Percentiles rank a stretch among this genome's conserved stretches.
These are phyloP conservation scores for Akanthomyces uredinophilus DNA, from an alignment of 2,329 filamentous ascomycete genomes.

Conservation along the genomic window DNA sequence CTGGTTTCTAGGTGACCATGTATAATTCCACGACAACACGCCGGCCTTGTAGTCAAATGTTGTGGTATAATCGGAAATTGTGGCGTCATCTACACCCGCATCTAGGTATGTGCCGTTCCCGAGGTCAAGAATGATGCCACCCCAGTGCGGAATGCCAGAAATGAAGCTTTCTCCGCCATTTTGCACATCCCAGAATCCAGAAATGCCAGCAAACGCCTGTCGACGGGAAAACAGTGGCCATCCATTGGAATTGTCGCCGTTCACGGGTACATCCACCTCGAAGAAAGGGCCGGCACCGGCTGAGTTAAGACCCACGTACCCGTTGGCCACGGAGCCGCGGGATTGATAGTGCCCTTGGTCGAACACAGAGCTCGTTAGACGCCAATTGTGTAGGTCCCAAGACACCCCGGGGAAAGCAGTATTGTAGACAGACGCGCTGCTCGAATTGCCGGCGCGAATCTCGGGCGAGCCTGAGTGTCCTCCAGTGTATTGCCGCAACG, in stretches of 20 bases:
- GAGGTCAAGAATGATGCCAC: slow-evolving; percentile 42
- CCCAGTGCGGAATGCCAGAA: slow-evolving; percentile 62
- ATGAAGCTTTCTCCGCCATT: slow-evolving; percentile 60
- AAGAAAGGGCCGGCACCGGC: slow-evolving; percentile 26
- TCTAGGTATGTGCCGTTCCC: slow-evolving; percentile 51
- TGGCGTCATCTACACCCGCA: slow-evolving; percentile 52
- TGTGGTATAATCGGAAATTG: slow-evolving; percentile 57
- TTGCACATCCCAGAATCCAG: slow-evolving; percentile 63
- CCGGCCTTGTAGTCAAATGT: slow-evolving; percentile 60
- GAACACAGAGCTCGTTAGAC: slow-evolving; percentile 21
- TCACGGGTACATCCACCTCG: slow-evolving; percentile 20
- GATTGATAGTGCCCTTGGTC: slow-evolving; percentile 25
- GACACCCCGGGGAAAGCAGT: slow-evolving; percentile 24
- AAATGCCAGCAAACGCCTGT: slow-evolving; percentile 62
- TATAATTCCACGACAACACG: slow-evolving; percentile 58
- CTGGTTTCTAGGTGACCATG: slow-evolving; percentile 51
- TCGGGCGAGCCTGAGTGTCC: neutral
- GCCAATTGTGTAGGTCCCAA: slow-evolving; percentile 25
- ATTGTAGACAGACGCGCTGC: slow-evolving; percentile 15
- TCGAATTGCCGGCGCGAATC: neutral
- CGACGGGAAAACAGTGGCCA: slow-evolving; percentile 63
- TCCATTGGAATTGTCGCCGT: slow-evolving; percentile 44
- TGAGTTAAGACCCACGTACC: slow-evolving; percentile 25
- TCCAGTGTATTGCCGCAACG: neutral
- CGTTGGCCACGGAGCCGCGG: slow-evolving; percentile 26